These are phyloP conservation scores for Diospyros kaki DNA, from an alignment of 148 eudicot genomes.

Conservation along the genomic window DNA sequence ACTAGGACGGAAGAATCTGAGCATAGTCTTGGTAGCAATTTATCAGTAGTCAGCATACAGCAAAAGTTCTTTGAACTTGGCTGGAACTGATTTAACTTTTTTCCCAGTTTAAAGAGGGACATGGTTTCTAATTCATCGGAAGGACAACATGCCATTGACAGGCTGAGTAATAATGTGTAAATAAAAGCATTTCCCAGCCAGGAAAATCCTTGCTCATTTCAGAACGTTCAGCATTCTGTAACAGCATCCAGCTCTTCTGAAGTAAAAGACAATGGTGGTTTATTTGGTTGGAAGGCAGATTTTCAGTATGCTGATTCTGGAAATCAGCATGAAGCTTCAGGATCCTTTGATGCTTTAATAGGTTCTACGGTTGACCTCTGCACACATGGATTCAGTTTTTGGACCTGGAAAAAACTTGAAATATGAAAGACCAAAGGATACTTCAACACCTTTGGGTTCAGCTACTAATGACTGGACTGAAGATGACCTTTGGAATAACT, in stretches of 20 bases:
- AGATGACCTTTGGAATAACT: constrained; percentile 30
- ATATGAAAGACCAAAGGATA: constrained; percentile 20
- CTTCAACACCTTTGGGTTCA: constrained; percentile 20
- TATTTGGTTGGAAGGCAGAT: constrained; percentile 82
- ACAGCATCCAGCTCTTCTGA: constrained; percentile 29
- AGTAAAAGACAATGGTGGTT: constrained; percentile 24
- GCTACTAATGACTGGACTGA: constrained; percentile 22
- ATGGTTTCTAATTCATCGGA: constrained; percentile 15
- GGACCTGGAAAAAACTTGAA: constrained; percentile 24
- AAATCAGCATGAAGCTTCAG: constrained; percentile 18
- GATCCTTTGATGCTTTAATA: constrained; percentile 11
- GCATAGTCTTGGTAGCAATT: constrained; percentile 21
- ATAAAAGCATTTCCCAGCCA: constrained; percentile 26
- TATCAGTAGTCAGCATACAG: constrained; percentile 21
- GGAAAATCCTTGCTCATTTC: constrained; percentile 35
- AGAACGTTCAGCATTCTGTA: constrained; percentile 27
- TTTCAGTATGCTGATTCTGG: constrained; percentile 56
- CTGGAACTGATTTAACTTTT: constrained; percentile 51
- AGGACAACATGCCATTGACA: constrained; percentile 21
- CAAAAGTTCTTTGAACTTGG: constrained; percentile 32
- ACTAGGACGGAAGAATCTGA: constrained; percentile 46
- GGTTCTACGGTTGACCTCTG: constrained; percentile 30
- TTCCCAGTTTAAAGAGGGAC: constrained; percentile 25
- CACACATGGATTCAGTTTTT: constrained; percentile 42
- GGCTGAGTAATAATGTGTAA: constrained; percentile 21